Conservation (phyloP, 805 yeast genomes). For the Saturnispora diversa region DNA sequence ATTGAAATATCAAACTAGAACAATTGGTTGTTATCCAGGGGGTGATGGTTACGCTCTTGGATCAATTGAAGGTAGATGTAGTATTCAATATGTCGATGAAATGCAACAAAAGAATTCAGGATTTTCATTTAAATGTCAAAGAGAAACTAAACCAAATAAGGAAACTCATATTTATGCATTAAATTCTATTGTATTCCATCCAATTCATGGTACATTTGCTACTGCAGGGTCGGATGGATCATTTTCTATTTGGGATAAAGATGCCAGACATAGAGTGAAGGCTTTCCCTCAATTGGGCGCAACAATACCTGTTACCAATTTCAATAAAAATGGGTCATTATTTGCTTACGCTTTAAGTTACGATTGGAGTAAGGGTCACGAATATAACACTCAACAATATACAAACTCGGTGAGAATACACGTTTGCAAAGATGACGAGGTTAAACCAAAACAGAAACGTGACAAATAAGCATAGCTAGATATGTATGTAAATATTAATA, state of each 20-base stretch:
- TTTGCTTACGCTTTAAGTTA: slow-evolving; percentile 89
- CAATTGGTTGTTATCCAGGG: slow-evolving; percentile 76
- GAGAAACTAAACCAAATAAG: slow-evolving; percentile 50
- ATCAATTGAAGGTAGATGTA: slow-evolving; percentile 92
- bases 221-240: slow-evolving; percentile 96
- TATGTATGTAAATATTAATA: not conserved
- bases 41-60: slow-evolving; percentile 93
- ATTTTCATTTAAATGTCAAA: slow-evolving; percentile 91
- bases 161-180: slow-evolving; percentile 72
- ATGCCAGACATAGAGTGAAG: slow-evolving; percentile 77
- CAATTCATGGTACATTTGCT: slow-evolving; percentile 79
- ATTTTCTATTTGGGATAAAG: slow-evolving; percentile 94
- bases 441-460: slow-evolving; percentile 45
- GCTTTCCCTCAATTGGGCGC: slow-evolving; percentile 62
- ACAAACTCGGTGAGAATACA: slow-evolving; percentile 77
- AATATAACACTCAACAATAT: slow-evolving; percentile 63
- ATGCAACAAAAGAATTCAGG: slow-evolving; percentile 62
- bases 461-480: slow-evolving; percentile 14
- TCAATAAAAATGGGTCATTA: slow-evolving; percentile 75
- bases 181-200: slow-evolving; percentile 79
- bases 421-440: slow-evolving; percentile 78
- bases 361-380: slow-evolving; percentile 93
- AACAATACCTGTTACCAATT: slow-evolving; percentile 68
- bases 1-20: slow-evolving; percentile 81
- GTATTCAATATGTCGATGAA: slow-evolving; percentile 85